A percentile compares a stretch with the other conserved stretches of the same genome.
Conservation (phyloP, 352 stramenopile genomes). For the Halophytophthora batemanensis region DNA sequence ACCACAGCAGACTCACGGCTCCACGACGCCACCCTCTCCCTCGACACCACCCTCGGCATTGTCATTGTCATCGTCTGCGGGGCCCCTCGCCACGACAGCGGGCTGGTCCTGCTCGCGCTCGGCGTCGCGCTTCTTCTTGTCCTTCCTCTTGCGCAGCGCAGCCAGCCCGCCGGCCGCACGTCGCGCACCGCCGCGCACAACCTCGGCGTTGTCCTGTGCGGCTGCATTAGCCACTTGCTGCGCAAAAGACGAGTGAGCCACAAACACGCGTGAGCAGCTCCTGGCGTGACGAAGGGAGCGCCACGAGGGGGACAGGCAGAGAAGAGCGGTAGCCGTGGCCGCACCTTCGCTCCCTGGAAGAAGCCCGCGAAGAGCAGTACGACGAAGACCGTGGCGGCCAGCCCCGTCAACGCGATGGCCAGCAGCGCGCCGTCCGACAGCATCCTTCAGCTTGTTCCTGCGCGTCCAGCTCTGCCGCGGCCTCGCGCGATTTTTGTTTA, state of each 20-base stretch:
- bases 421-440: slow-evolving; percentile 57
- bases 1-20: slow-evolving; percentile 36
- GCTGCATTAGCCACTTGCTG: slow-evolving; percentile 34
- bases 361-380: slow-evolving; percentile 71
- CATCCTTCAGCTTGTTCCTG: no score
- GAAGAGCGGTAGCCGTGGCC: neutral
- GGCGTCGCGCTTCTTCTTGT: slow-evolving; percentile 43
- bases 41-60: slow-evolving; percentile 8
- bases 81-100: slow-evolving; percentile 5
- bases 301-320: neutral
- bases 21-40: slow-evolving; percentile 18
- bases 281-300: slow-evolving; percentile 2
- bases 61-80: slow-evolving; percentile 17
- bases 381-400: slow-evolving; percentile 45
- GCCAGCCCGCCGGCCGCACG: slow-evolving; percentile 42
- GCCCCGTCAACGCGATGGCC: slow-evolving; percentile 42
- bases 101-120: slow-evolving; percentile 22
- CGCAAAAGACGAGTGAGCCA: neutral
- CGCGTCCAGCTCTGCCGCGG: no score
- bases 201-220: slow-evolving; percentile 21
- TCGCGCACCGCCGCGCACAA: slow-evolving; percentile 35
- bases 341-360: slow-evolving; percentile 41
- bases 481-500: no score
- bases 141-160: slow-evolving; percentile 62
- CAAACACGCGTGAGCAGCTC: neutral